phyloP scores from a whole-genome alignment of 2,329 filamentous ascomycete species.

The Sporothrix inflata region DNA sequence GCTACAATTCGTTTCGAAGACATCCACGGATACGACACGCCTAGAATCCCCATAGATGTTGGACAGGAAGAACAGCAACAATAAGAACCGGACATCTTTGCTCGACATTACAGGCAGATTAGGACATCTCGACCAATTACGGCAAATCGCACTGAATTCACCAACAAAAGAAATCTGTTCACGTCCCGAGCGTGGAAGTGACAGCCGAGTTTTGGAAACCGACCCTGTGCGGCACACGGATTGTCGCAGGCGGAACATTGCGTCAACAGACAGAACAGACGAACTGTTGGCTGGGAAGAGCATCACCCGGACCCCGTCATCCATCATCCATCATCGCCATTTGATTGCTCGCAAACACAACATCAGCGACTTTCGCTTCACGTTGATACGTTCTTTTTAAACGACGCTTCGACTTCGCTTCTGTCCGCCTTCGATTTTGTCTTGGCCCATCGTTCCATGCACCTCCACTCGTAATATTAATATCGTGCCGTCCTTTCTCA shows the following conservation, averaged over 20 bases:
- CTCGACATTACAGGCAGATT: neutral
- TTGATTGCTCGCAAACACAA: neutral
- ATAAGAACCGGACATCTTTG: neutral
- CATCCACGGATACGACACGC: neutral
- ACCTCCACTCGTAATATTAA: neutral
- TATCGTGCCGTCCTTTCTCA: neutral
- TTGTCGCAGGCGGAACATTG: neutral
- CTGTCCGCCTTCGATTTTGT: slow-evolving; percentile 5
- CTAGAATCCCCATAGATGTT: neutral
- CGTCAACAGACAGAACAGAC: neutral
- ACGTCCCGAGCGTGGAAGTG: neutral
- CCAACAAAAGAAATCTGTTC: neutral
- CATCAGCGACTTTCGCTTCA: neutral
- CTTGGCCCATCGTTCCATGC: neutral
- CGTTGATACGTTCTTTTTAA: neutral
- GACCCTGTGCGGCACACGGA: neutral
- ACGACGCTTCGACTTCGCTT: slow-evolving; percentile 7
- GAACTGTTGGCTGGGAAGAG: neutral
- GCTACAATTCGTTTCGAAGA: neutral
- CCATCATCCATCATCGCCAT: neutral
- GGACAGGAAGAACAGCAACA: no score
- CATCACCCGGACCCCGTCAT: neutral
- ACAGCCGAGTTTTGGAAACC: slow-evolving; percentile 2
- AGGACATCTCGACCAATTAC: neutral
- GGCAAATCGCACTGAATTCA: neutral